A percentile compares a stretch with the other conserved stretches of the same genome.
Evolutionary conservation across 768 basidiomycete species (phyloP).

Genomic region (Tylopilus rubrobrunneus): DNA sequence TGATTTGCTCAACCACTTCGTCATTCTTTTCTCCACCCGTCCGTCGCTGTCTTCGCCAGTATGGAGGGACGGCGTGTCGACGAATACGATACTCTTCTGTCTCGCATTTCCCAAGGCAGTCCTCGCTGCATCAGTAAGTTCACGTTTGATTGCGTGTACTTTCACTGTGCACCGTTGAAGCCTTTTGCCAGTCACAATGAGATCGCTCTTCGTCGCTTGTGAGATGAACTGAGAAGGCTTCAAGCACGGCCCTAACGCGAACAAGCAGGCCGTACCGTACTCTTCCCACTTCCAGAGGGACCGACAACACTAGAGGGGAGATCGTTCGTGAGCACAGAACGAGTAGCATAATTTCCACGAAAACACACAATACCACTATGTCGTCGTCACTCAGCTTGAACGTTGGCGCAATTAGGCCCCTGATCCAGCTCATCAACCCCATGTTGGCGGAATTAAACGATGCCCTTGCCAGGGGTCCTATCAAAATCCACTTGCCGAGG

Average conservation of each 20-base stretch:
- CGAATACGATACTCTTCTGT: constrained; percentile 15
- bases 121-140: background rate
- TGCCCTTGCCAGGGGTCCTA: too few species aligned
- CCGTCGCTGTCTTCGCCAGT: background rate
- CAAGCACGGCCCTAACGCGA: background rate
- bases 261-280: constrained; percentile 6
- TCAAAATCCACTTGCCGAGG: too few species aligned
- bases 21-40: background rate
- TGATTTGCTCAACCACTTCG: constrained; percentile 4
- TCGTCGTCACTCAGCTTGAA: constrained; percentile 6
- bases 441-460: background rate
- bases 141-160: constrained; percentile 13
- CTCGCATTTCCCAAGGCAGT: background rate
- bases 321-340: background rate
- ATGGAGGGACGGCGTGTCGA: constrained; percentile 22
- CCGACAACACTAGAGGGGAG: constrained; percentile 11
- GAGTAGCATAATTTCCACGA: background rate
- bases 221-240: constrained; percentile 7
- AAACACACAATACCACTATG: constrained; percentile 19
- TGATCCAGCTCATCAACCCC: background rate
- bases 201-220: background rate
- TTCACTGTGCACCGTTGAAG: background rate
- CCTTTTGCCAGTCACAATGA: background rate
- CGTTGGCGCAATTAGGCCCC: background rate
- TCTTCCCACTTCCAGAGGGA: constrained; percentile 21